Base-by-base conservation (phyloP, 2,329 filamentous ascomycete species). In the Talaromyces sp. region DNA sequence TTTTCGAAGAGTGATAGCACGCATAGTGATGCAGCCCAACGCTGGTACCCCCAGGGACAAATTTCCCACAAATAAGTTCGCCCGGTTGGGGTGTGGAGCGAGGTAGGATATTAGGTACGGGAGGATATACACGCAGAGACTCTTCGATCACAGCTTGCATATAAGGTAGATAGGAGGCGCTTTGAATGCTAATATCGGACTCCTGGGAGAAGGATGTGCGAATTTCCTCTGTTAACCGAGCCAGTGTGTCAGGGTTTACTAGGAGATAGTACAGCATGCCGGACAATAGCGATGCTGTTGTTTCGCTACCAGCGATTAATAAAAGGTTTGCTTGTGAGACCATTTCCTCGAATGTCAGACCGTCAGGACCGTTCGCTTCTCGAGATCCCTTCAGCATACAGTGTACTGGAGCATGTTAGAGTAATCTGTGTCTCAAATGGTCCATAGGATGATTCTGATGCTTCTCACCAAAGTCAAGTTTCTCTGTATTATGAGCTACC, bases 141-240 rank as follows among this genome's bases (percentile, higher is more conserved):
- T 84, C 81, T 59, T 83, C 77, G 16, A 83, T 74, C 60, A 75
- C 77, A 1, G 80, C 81, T 6, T 75, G 74, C 0, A 83, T 70
- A 62, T 81, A 82, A 0, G 72, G 70, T 13, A 82, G 71, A 8
- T 62, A 27, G 67, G 65, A 2, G 0, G 74, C 68, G 2, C 67
- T 68, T n/a, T 65, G 62, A 7, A 73, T 71, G 0, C 67, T 68
- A 65, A 83, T 82, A 1, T 72, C 66, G 7, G 66, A 27, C 24
- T 74, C 69, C 27, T 22, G 24, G 1, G 24, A 11, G 57, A 77
- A 75, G 1, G 65, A 22, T 0, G 69, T 66, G 33, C 72, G 70
- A 19, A 77, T 67, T n/a, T 75, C 71, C 0, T 66, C 6, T 11
- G 37, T 60, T 10, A 77, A 68, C 24, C 50, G 60, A 14, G 45